Conservation (phyloP, 1,284 basidiomycete species). For the Cystobasidium pallidum region DNA sequence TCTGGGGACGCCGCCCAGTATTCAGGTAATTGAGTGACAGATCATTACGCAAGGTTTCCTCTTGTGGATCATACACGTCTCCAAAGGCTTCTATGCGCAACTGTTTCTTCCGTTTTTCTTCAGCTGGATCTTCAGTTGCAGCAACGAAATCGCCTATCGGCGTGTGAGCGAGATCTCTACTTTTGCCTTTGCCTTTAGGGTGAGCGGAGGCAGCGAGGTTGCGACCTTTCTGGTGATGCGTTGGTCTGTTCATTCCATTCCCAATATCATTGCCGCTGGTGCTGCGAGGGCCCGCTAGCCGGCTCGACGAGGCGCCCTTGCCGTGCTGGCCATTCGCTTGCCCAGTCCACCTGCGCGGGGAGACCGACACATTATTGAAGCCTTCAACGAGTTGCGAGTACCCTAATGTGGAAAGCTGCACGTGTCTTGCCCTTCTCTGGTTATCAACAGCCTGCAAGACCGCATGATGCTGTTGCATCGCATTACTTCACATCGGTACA, state of each 20-base stretch:
- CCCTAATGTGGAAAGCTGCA: constrained; percentile 11
- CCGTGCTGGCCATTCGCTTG: background rate
- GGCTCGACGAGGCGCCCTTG: background rate
- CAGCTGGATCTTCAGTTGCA: constrained; percentile 20
- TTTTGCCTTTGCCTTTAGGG: constrained; percentile 25
- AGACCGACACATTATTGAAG: constrained; percentile 22
- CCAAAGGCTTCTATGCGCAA: constrained; percentile 47
- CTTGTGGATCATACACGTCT: constrained; percentile 71
- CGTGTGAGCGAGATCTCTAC: constrained; percentile 9
- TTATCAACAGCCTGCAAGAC: constrained; percentile 21
- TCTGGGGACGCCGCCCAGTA: constrained; percentile 85
- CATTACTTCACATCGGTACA: constrained; percentile 1
- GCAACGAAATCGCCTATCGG: constrained; percentile 21
- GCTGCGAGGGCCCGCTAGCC: constrained; percentile 7
- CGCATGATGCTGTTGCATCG: constrained; percentile 27
- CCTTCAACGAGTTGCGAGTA: constrained; percentile 27
- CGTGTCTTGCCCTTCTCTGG: constrained; percentile 19
- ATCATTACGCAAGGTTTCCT: constrained; percentile 93
- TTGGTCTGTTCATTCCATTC: background rate
- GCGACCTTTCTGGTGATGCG: background rate
- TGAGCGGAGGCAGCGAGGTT: background rate
- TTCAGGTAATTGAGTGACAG: constrained; percentile 88
- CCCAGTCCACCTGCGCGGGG: constrained; percentile 4
- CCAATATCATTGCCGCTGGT: background rate
- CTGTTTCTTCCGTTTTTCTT: constrained; percentile 24